Base-by-base conservation (phyloP, 495 filamentous ascomycete species). In the Xylaria longipes region DNA sequence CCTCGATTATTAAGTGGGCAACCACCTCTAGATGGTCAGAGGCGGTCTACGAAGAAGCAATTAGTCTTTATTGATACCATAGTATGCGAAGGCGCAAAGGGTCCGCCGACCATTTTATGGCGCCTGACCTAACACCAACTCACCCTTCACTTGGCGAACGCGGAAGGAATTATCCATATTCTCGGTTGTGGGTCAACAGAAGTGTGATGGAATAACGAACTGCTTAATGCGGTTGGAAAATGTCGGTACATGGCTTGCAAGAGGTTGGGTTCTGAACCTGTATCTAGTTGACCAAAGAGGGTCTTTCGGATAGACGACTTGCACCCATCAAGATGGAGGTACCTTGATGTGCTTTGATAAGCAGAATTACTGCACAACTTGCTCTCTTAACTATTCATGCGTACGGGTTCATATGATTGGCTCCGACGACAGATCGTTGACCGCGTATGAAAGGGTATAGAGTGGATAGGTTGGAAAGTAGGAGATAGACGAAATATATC, bases 11-110 rank as follows among this genome's bases (percentile, higher is more conserved):
- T 15, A 50, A 29, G 22, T 31, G 33, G 68, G 20, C 33, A 63
- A 29, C 41, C 43, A 43, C 57, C 68, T 63, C 25, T 22, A 46
- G 57, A 62, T 20, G 68, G 20, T 33, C 37, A 39, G 52, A 41
- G 41, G 61, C 31, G 37, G 45, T 39, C 39, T 43, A 48, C 14
- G 69, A 65, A 56, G 20, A 20, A 46, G 25, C 61, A 37, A 66
- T 56, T 17, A 41, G 61, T 71, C 39, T 66, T 71, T 71, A 54
- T 66, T 71, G 69, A 71, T 65, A 65, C 69, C 69, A 66, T 50
- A 35, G n/a, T 65, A 9, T 65, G 22, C 45, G 27, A 60, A 29
- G 62, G 58, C 46, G 35, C 4, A 9, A 22, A 64, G 45, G 58
- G 25, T 33, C 46, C 20, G 46, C 46, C 45, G 25, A 22, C 39